Base-by-base conservation (phyloP, 2,329 filamentous ascomycete genomes). In the Colletotrichum truncatum region DNA sequence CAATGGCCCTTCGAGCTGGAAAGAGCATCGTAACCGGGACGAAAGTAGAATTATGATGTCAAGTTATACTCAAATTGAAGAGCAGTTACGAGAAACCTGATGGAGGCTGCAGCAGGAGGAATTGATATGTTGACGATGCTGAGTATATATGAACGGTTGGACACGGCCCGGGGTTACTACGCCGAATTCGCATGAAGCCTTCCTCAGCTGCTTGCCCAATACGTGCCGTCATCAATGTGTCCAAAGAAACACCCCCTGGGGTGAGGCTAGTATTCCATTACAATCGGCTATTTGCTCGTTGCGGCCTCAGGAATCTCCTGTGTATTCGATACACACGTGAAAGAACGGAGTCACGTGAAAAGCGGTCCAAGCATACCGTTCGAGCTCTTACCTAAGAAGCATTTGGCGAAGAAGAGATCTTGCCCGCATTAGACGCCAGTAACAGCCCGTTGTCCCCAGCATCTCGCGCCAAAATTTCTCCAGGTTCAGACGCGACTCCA, bases 391-490 rank as follows among this genome's bases (percentile, higher is more conserved):
- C n/a, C 36, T 53, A 21, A 32, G n/a, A 34, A 6, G 8, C 14
- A 28, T 32, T 11, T 28, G 45, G 46, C 7, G 10, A 43, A 36
- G 16, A 30, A 18, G 26, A 41, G 46, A 10, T n/a, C n/a, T n/a
- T n/a, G n/a, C n/a, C n/a, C n/a, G 56, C 36, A 41, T 21, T 39
- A 34, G 18, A 58, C 14, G 45, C 18, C 38, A 38, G 25, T 16
- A 11, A 39, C n/a, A 16, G 43, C 43, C 43, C 23, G 23, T 23
- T 26, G 6, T 23, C 26, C 26, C 45, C 46, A 49, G 45, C 45
- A 30, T 49, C 71, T 74, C 76, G 76, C 77, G 74, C 77, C 76
- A 77, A 78, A 77, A 77, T 76, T 78, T 77, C 75, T 74, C 73
- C 72, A 70, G 64, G 59, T 73, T 72, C 72, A 63, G 64, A 70